Base-by-base conservation (phyloP, 192 early-diverging fungal species). In the Coemansia sp. region DNA sequence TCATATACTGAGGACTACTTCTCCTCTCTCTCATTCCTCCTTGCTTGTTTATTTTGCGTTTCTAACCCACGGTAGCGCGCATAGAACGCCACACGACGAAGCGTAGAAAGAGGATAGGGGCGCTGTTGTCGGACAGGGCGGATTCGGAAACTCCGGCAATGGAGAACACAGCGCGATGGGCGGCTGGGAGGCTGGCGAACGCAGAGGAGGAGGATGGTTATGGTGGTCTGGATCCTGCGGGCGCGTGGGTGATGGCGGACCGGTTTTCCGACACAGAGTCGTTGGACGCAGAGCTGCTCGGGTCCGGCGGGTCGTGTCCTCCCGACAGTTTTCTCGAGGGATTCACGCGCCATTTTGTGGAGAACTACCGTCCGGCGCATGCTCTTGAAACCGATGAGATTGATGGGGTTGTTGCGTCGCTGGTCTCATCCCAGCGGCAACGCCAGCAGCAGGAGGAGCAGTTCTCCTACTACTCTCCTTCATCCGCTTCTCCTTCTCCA, bases 331-430 rank as follows among this genome's bases (percentile, higher is more conserved):
- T 81, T 58, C 62, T 81, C 19, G 79, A 73, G 20, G 79, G 51
- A 20, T 81, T 73, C 64, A 75, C 79, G 2, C 70, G 64, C 1
- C 61, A 69, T 19, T 76, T 81, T 69, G 68, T 81, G 14, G 74
- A 81, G n/a, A 43, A 43, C 4, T 76, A 76, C 58, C 32, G 64
- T 44, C 67, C 68, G n/a, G 51, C 62, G 6, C 53, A 42, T 14
- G 51, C 20, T 32, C 32, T 32, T 2, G 32, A 32, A 32, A 9
- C 20, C 51, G 7, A 22, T 54, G 58, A 19, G 6, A 2, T 17
- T 54, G 51, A 54, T 10, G 51, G 19, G 22, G 4, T 54, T 25
- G 8, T 54, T 25, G 19, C 51, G 19, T 16, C 2, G n/a, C 22
- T 46, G 42, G 22, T 14, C 22, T 44, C 10, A 13, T 42, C n/a